Percentiles rank a stretch among this genome's conserved stretches.
Evolutionary conservation across 2,329 filamentous ascomycete species (phyloP).

Genomic region (Fusarium udum): DNA sequence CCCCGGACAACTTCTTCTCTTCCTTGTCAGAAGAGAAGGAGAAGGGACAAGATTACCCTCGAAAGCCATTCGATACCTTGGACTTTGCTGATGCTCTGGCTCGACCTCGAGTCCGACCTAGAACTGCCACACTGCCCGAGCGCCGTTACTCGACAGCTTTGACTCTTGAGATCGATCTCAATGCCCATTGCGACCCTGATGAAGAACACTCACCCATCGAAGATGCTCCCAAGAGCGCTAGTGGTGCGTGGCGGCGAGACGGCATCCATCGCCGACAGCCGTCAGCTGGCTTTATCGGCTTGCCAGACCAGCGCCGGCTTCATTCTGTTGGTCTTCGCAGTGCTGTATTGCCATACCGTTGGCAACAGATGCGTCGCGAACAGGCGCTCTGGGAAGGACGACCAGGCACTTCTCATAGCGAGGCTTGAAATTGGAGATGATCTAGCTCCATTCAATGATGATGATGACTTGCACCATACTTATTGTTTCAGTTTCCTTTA

Average conservation of each 20-base stretch:
- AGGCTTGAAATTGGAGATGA: constrained; percentile 18
- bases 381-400: constrained; percentile 37
- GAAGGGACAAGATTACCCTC: constrained; percentile 20
- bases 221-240: constrained; percentile 36
- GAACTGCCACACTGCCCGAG: constrained; percentile 36
- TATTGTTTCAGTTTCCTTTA: not conserved
- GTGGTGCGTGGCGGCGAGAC: constrained; percentile 12
- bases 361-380: constrained; percentile 35
- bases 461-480: constrained; percentile 1
- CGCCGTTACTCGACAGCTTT: constrained; percentile 42
- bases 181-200: constrained; percentile 25
- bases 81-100: constrained; percentile 25
- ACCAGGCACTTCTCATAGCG: constrained; percentile 40
- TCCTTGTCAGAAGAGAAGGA: constrained; percentile 20
- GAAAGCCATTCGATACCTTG: constrained; percentile 22
- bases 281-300: constrained; percentile 41
- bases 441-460: not conserved
- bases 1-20: constrained; percentile 18
- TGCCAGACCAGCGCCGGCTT: constrained; percentile 39
- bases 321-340: constrained; percentile 41
- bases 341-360: constrained; percentile 43
- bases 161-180: constrained; percentile 37
- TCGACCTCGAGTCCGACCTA: constrained; percentile 23
- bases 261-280: constrained; percentile 36
- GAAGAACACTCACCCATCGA: constrained; percentile 34